These are phyloP conservation scores for Daldinia grandis DNA, from an alignment of 495 filamentous ascomycete genomes.

Conservation along the genomic window DNA sequence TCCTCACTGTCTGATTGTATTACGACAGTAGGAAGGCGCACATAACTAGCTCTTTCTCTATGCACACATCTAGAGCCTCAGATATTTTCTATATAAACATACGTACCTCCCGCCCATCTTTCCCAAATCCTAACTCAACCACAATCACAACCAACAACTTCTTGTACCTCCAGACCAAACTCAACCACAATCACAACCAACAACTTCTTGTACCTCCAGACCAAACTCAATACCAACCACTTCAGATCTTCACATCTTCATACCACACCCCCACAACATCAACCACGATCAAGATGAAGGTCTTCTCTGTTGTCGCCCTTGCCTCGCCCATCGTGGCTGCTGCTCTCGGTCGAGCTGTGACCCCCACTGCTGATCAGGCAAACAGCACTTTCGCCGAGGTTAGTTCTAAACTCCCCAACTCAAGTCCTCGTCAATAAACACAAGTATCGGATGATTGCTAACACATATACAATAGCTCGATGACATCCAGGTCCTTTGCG, in stretches of 20 bases:
- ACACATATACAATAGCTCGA: conserved; percentile 9
- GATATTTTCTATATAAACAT: conserved; percentile 3
- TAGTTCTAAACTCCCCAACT: background rate
- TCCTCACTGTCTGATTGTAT: background rate
- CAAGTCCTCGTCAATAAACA: background rate
- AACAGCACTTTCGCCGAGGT: conserved; percentile 9
- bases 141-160: background rate
- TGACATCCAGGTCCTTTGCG: conserved; percentile 30
- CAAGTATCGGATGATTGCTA: background rate
- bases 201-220: background rate
- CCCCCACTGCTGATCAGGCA: background rate
- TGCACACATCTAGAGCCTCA: background rate
- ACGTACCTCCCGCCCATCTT: background rate
- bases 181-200: background rate
- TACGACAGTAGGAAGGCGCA: background rate
- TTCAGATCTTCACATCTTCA: background rate
- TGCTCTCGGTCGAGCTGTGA: background rate
- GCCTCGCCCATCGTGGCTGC: conserved; percentile 18
- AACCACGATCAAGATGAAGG: conserved; percentile 21
- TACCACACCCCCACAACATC: background rate
- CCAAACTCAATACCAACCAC: background rate
- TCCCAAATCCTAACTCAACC: background rate
- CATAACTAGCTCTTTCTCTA: background rate
- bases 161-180: background rate
- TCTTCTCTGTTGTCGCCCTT: background rate